Percentiles rank a stretch among this genome's conserved stretches.
These are phyloP conservation scores for Akebia trifoliata DNA, from an alignment of 164 flowering plant species.

Conservation along the genomic window DNA sequence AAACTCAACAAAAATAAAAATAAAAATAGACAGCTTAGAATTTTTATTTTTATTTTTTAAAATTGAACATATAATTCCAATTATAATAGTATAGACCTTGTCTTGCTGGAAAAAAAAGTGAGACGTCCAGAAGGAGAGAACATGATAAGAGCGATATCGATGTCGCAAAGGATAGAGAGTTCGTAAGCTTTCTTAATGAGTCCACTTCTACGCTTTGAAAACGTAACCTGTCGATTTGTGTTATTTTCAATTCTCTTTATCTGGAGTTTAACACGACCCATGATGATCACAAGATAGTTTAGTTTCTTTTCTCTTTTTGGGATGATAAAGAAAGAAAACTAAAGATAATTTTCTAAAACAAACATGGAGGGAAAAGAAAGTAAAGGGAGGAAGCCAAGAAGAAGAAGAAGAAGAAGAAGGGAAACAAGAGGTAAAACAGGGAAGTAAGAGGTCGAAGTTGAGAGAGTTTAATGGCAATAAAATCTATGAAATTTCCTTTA, in stretches of 20 bases:
- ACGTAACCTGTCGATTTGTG: conserved; percentile 73
- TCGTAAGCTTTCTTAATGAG: conserved; percentile 78
- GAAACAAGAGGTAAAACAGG: background rate
- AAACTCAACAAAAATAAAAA: too few relatives aligned
- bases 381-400: background rate
- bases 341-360: too few relatives aligned
- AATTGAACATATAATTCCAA: too few relatives aligned
- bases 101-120: conserved; percentile 49
- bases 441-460: background rate
- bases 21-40: too few relatives aligned
- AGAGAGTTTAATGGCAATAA: background rate
- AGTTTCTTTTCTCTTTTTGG: too few relatives aligned
- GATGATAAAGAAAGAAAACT: too few relatives aligned
- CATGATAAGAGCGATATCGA: conserved; percentile 71
- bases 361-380: background rate
- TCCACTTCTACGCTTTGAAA: conserved; percentile 74
- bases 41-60: too few relatives aligned
- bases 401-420: background rate
- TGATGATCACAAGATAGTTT: too few relatives aligned
- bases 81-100: conserved; percentile 31
- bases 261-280: conserved; percentile 69
- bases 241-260: conserved; percentile 71
- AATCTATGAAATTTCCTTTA: background rate
- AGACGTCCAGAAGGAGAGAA: conserved; percentile 66
- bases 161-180: conserved; percentile 63